Conservation (phyloP, 805 yeast species). For the Candida glaebosa region DNA sequence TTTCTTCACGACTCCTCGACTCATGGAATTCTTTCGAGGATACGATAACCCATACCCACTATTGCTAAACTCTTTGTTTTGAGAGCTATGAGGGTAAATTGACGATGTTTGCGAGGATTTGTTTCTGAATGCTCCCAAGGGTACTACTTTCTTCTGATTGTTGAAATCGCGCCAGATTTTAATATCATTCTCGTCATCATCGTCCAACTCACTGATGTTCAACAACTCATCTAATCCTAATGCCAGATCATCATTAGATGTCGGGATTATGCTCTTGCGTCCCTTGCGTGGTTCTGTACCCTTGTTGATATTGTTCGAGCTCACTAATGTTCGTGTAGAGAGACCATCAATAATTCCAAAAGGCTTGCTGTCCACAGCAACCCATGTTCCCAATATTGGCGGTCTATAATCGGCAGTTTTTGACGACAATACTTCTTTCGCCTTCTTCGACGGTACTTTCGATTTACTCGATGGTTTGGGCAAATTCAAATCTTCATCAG, state of each 20-base stretch:
- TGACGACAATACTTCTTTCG: slow-evolving; percentile 89
- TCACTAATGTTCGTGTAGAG: slow-evolving; percentile 70
- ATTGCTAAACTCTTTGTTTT: slow-evolving; percentile 22
- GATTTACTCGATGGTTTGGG: slow-evolving; percentile 65
- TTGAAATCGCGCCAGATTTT: slow-evolving; percentile 46
- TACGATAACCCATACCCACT: slow-evolving; percentile 10
- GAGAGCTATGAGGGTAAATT: slow-evolving; percentile 17
- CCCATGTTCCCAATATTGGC: slow-evolving; percentile 91
- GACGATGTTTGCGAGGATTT: slow-evolving; percentile 40
- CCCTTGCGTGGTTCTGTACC: slow-evolving; percentile 5
- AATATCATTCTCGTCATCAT: slow-evolving; percentile 57
- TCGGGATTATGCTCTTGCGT: slow-evolving; percentile 16
- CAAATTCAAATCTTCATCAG: slow-evolving; percentile 85
- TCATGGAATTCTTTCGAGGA: slow-evolving; percentile 10
- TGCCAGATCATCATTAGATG: slow-evolving; percentile 32
- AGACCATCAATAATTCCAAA: slow-evolving; percentile 94
- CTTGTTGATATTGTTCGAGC: slow-evolving; percentile 4
- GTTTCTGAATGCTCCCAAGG: slow-evolving; percentile 88
- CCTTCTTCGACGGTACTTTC: slow-evolving; percentile 65
- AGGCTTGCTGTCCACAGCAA: slow-evolving; percentile 72
- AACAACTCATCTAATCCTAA: slow-evolving; percentile 72
- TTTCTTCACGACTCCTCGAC: slow-evolving; percentile 5
- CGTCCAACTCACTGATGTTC: slow-evolving; percentile 84
- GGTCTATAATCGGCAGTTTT: slow-evolving; percentile 84
- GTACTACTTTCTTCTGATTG: slow-evolving; percentile 51